These are phyloP conservation scores for Bisporella sp. DNA, from an alignment of 2,329 filamentous ascomycete species.

Conservation along the genomic window DNA sequence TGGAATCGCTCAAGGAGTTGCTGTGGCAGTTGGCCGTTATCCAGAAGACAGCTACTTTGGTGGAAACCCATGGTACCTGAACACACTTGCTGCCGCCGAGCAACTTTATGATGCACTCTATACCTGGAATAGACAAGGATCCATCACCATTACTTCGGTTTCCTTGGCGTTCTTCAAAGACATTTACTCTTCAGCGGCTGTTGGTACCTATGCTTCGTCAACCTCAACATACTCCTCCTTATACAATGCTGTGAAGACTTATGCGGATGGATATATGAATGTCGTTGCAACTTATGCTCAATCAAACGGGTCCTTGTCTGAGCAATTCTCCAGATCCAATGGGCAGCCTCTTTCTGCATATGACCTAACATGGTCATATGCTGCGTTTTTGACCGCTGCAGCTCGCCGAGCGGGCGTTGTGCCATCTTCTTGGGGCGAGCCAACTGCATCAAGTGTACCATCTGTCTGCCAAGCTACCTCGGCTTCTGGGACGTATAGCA, in stretches of 20 bases:
- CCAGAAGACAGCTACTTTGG: conserved; percentile 68
- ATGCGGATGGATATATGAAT: conserved; percentile 51
- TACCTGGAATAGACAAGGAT: conserved; percentile 58
- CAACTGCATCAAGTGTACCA: conserved; percentile 40
- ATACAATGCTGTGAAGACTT: conserved; percentile 53
- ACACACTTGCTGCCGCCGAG: conserved; percentile 71
- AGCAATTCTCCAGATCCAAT: conserved; percentile 54
- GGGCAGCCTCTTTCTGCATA: conserved; percentile 53
- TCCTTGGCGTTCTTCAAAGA: conserved; percentile 69
- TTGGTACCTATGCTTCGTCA: conserved; percentile 58
- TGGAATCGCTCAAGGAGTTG: conserved; percentile 51
- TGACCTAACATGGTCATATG: conserved; percentile 70
- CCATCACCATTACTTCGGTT: conserved; percentile 54
- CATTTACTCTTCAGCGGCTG: conserved; percentile 47
- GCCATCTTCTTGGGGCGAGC: conserved; percentile 49
- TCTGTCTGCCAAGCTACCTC: conserved; percentile 40
- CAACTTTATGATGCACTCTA: conserved; percentile 71
- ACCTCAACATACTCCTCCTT: conserved; percentile 55
- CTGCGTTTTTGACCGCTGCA: conserved; percentile 58
- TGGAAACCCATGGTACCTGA: conserved; percentile 78
- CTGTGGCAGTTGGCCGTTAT: conserved; percentile 60
- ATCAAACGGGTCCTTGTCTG: conserved; percentile 55
- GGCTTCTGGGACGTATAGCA: conserved; percentile 43
- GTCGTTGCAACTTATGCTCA: conserved; percentile 43
- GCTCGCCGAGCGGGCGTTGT: conserved; percentile 48